A percentile compares a stretch with the other conserved stretches of the same genome.
Conservation (phyloP, 352 stramenopile genomes). For the Globisporangium yorkense region DNA sequence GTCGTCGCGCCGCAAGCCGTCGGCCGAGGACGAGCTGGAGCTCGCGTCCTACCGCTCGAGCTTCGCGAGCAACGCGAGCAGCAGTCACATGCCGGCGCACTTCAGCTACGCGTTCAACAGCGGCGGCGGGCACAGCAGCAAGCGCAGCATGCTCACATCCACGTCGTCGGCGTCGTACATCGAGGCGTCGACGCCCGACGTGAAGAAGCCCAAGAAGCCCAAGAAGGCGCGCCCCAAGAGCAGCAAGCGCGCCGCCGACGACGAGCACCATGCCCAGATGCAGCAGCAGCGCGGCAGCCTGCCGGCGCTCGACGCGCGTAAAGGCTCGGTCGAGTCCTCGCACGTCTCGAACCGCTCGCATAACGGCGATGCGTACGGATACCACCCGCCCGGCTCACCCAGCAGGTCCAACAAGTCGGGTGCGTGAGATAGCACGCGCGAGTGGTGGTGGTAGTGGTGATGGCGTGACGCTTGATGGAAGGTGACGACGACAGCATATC, state of each 20-base stretch:
- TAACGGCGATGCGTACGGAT: conserved; percentile 22
- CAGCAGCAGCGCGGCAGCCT: conserved; percentile 5
- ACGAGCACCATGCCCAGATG: neutral
- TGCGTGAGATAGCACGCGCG: conserved; percentile 2
- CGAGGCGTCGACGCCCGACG: conserved; percentile 11
- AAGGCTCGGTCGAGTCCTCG: conserved; percentile 1
- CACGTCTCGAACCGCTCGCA: conserved; percentile 6
- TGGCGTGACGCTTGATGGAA: conserved; percentile 1
- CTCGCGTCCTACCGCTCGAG: conserved; percentile 28
- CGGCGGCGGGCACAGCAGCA: conserved; percentile 1
- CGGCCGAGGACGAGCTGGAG: conserved; percentile 23
- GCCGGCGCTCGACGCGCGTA: conserved; percentile 3
- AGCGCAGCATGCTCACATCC: neutral
- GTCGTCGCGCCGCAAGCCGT: conserved; percentile 33
- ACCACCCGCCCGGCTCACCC: conserved; percentile 21
- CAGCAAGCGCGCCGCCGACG: neutral
- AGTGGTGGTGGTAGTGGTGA: neutral
- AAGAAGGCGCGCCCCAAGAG: conserved; percentile 6
- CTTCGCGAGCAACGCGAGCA: conserved; percentile 34
- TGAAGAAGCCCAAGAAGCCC: conserved; percentile 8
- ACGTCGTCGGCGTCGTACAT: conserved; percentile 10
- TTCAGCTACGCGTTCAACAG: conserved; percentile 1
- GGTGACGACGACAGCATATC: neutral
- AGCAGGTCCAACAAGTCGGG: conserved; percentile 12
- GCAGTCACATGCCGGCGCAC: conserved; percentile 6